Base-by-base conservation (phyloP, 164 flowering plant genomes). In the Piper longum region DNA sequence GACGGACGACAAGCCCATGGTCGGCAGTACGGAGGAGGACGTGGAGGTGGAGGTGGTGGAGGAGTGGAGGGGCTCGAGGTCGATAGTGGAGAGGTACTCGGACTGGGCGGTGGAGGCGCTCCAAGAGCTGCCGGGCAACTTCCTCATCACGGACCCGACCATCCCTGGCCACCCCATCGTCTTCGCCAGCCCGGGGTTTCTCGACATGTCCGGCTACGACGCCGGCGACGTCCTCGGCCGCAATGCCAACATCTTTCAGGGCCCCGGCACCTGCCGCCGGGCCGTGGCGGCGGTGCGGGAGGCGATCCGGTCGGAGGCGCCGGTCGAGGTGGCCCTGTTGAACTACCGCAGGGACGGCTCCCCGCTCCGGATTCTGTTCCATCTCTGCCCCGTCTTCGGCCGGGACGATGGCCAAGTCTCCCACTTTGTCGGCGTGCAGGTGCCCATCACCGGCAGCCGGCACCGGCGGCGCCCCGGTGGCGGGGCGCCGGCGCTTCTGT, bases 161-260 rank as follows among this genome's bases (percentile, higher is more conserved):
- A 74, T 89, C 64, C 72, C 82, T 1, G 96, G 96, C 11, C 95
- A 92, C 73, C 98, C 98, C 2, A 87, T 92, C 51, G 91, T 89
- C 17, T 92, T 81, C 60, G 96, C 89, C 0, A 89, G 95, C 74
- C 57, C 63, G 0, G 96, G 95, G 17, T 92, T 87, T 75, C 62
- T 89, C 77, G 85, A 87, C 71, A 81, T 86, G 93, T 78, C 79
- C 36, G 95, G 96, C 43, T 92, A 86, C 67, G 69, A 80, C 1
- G 75, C 17, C 51, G 81, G 81, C 1, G 96, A 92, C 66, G 89
- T 92, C 19, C 64, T 92, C 16, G 98, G 98, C 8, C 73, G 59
- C 67, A 89, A 89, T 67, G 96, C 93, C 60, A 75, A 88, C 70
- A 67, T 85, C 6, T 92, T 92, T 67, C 98, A 89, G 69, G 98